phyloP scores from a whole-genome alignment of 345 rosid genomes.

The Eucalyptus regnans region DNA sequence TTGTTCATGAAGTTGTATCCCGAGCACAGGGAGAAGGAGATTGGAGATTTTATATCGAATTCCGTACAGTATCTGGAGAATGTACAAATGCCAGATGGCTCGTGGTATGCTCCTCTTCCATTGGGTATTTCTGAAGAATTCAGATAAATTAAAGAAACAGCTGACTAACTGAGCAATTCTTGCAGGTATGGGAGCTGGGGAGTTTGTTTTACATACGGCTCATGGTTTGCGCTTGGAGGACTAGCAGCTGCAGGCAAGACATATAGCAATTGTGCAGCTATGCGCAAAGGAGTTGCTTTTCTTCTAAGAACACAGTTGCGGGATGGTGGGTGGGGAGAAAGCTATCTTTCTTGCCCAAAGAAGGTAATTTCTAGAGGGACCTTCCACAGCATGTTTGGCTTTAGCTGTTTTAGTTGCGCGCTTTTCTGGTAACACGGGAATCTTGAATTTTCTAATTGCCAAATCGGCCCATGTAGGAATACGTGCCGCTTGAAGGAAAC shows the following conservation, averaged over 20 bases:
- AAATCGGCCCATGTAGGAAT: constrained; percentile 4
- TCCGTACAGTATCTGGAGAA: constrained; percentile 15
- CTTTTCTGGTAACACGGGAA: background rate
- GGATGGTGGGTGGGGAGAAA: constrained; percentile 56
- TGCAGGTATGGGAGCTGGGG: constrained; percentile 50
- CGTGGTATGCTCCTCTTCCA: constrained; percentile 16
- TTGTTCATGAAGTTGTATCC: constrained; percentile 36
- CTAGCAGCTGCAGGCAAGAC: constrained; percentile 33
- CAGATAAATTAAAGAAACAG: background rate
- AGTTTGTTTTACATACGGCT: constrained; percentile 34
- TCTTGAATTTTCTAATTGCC: background rate
- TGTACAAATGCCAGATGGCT: constrained; percentile 38
- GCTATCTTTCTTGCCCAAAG: constrained; percentile 32
- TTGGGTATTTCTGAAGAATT: background rate
- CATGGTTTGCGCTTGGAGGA: constrained; percentile 35
- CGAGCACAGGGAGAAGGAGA: constrained; percentile 25
- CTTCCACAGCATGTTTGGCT: background rate
- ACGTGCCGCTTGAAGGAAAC: constrained; percentile 23
- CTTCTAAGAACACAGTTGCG: constrained; percentile 19
- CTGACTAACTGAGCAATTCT: background rate
- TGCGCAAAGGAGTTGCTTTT: constrained; percentile 30
- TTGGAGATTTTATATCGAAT: constrained; percentile 21
- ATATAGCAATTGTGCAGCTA: constrained; percentile 9
- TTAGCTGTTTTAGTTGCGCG: background rate
- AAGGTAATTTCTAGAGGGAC: constrained; percentile 6